Base-by-base conservation (phyloP, 108 stramenopile species). In the Nitzschia putrida region DNA sequence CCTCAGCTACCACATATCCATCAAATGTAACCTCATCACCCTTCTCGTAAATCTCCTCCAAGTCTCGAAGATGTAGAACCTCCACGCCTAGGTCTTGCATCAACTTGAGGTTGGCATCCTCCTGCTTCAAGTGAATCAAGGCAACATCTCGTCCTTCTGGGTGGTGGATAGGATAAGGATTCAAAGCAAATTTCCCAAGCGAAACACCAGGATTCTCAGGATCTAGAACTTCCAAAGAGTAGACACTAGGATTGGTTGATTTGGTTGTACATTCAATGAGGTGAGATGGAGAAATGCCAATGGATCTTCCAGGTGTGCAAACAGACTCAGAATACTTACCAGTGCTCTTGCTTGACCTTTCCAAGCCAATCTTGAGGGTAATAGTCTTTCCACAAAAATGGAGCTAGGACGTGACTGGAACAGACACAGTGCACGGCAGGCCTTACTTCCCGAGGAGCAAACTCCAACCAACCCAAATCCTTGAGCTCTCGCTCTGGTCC, bases 371-470 rank as follows among this genome's bases (percentile, higher is more conserved):
- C 87, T 60, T 90, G 85, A 10, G 84, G 85, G 72, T 93, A 93
- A 69, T 93, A 93, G 52, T 93, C 82, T 39, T 84, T 85, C 91
- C 91, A 93, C 16, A 84, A 40, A 82, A 83, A 90, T 6, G 91
- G 91, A 52, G 85, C 71, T n/a, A 93, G 53, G 18, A 93, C 91
- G 63, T 93, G 91, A 76, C 87, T 88, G 52, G 83, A 79, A 6
- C 86, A 85, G 20, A 93, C 80, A 57, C 86, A 81, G 66, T 93
- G 91, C 7, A 90, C 91, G 10, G 56, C 65, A 2, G 91, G 91
- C 34, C 91, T 79, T 61, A 85, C 81, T 59, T 79, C 81, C 40
- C 73, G 22, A 7, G 91, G 91, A 53, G 82, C 85, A 76, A 89
- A 93, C 65, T 93, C 91, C 22, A 93, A 64, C 91, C 91, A 93